These are phyloP conservation scores for Zasmidium cellare DNA, from an alignment of 2,329 filamentous ascomycete species.

Conservation along the genomic window DNA sequence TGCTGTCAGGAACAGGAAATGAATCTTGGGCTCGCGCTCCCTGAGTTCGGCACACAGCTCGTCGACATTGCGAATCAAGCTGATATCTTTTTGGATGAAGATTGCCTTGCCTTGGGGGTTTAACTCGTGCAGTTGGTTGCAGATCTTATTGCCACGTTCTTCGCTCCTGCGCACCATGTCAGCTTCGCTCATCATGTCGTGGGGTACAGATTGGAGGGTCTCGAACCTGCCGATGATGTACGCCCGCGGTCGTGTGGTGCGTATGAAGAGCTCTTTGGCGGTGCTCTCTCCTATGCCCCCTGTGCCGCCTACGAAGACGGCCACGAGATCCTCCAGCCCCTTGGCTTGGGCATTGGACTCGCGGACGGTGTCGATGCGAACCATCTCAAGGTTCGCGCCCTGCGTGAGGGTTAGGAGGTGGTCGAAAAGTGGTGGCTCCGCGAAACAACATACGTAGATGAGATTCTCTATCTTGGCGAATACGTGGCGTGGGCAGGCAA, in stretches of 20 bases:
- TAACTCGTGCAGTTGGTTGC: conserved; percentile 38
- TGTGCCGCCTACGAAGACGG: conserved; percentile 45
- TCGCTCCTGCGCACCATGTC: conserved; percentile 32
- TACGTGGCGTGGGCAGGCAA: neutral
- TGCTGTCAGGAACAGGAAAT: conserved; percentile 56
- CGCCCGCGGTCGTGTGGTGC: conserved; percentile 39
- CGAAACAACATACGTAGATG: neutral
- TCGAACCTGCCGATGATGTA: conserved; percentile 45
- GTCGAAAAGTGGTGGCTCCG: neutral
- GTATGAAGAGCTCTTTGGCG: conserved; percentile 43
- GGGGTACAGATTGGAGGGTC: neutral
- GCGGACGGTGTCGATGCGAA: conserved; percentile 32
- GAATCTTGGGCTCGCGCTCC: conserved; percentile 52
- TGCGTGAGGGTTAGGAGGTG: neutral
- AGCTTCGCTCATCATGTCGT: neutral
- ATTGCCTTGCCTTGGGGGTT: conserved; percentile 39
- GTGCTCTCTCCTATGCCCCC: conserved; percentile 47
- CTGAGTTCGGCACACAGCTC: conserved; percentile 50
- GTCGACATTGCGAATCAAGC: conserved; percentile 43
- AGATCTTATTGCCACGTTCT: conserved; percentile 38
- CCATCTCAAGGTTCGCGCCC: conserved; percentile 23
- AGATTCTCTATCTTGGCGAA: conserved; percentile 2
- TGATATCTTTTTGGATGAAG: conserved; percentile 46
- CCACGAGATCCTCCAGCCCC: conserved; percentile 32
- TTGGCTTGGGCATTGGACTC: conserved; percentile 33